Evolutionary conservation across 1,284 basidiomycete species (phyloP).

Genomic region (Trametes hirsuta): DNA sequence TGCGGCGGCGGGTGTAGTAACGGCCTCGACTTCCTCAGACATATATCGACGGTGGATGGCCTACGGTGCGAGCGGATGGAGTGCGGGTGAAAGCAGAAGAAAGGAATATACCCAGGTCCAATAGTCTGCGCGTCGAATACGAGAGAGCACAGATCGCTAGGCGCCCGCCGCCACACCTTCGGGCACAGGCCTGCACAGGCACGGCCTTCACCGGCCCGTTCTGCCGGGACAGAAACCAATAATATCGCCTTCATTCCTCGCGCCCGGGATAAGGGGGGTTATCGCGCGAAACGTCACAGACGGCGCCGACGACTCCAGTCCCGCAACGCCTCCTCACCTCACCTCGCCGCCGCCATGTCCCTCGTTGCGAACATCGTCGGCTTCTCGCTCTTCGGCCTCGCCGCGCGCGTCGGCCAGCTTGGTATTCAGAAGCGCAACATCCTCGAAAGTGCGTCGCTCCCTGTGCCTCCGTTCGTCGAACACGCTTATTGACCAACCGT

Average conservation of each 20-base stretch:
- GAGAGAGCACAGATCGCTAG: neutral
- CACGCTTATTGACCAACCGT: neutral
- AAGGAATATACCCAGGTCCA: too few relatives aligned
- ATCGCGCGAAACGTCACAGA: neutral
- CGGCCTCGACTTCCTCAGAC: neutral
- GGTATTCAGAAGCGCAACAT: slow-evolving; percentile 75
- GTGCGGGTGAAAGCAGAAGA: neutral
- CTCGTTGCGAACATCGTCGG: slow-evolving; percentile 76
- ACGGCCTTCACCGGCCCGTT: neutral
- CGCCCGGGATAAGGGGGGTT: neutral
- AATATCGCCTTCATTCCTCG: neutral
- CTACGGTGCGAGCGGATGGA: neutral
- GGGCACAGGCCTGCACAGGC: neutral
- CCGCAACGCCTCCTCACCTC: neutral
- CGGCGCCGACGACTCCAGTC: neutral
- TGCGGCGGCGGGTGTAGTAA: neutral
- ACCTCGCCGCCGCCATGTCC: slow-evolving; percentile 53
- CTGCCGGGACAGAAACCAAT: neutral
- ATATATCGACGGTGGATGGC: neutral
- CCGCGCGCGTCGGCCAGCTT: slow-evolving; percentile 79
- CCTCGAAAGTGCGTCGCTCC: slow-evolving; percentile 60
- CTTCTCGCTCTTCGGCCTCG: slow-evolving; percentile 79
- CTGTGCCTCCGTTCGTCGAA: neutral
- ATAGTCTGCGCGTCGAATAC: neutral
- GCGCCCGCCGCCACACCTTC: neutral